Evolutionary conservation across 768 basidiomycete species (phyloP).

Genomic region (Butyriboletus loyo): DNA sequence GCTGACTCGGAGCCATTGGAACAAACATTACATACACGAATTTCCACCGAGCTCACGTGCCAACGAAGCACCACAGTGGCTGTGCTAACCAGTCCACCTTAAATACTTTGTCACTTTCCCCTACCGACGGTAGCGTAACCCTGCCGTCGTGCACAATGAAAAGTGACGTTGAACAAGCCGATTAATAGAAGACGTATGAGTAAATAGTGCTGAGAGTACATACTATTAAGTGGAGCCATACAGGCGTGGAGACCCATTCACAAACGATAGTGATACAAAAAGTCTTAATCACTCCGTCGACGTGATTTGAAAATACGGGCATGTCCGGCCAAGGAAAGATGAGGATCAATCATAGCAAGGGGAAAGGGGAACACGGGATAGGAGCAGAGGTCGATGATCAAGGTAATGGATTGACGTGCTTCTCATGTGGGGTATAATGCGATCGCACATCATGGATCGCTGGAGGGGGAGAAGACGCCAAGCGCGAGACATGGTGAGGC

Average conservation of each 20-base stretch:
- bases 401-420: slow-evolving; percentile 45
- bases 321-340: slow-evolving; percentile 23
- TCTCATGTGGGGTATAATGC: slow-evolving; percentile 42
- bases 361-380: slow-evolving; percentile 16
- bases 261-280: slow-evolving; percentile 34
- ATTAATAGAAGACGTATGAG: slow-evolving; percentile 32
- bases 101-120: slow-evolving; percentile 25
- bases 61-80: slow-evolving; percentile 24
- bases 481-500: slow-evolving; percentile 40
- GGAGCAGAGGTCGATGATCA: slow-evolving; percentile 31
- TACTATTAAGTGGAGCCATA: slow-evolving; percentile 30
- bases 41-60: slow-evolving; percentile 24
- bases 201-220: slow-evolving; percentile 33
- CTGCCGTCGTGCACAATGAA: slow-evolving; percentile 11
- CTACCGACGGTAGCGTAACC: slow-evolving; percentile 26
- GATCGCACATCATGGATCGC: slow-evolving; percentile 35
- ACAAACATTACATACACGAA: slow-evolving; percentile 2
- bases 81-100: slow-evolving; percentile 29
- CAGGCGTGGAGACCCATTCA: slow-evolving; percentile 19
- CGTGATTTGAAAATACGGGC: slow-evolving; percentile 29
- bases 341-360: slow-evolving; percentile 21
- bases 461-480: slow-evolving; percentile 43
- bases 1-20: slow-evolving; percentile 18
- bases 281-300: slow-evolving; percentile 23
- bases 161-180: slow-evolving; percentile 17